These are phyloP conservation scores for Ceratobasidium theobromae DNA, from an alignment of 1,284 basidiomycete genomes.

Conservation along the genomic window DNA sequence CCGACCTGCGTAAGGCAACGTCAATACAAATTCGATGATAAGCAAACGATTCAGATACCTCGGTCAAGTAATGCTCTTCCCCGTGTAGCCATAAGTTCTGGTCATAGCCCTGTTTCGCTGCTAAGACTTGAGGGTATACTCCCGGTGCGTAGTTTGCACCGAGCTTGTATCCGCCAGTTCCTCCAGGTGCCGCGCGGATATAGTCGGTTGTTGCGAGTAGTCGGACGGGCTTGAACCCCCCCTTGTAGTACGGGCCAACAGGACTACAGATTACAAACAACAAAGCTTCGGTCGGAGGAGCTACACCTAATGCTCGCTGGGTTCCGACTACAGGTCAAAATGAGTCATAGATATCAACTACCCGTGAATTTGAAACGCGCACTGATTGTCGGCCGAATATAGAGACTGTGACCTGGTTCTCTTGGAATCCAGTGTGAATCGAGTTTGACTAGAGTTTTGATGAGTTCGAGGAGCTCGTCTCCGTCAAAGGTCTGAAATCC, in stretches of 20 bases:
- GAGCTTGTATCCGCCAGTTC: slow-evolving; percentile 90
- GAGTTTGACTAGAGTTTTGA: slow-evolving; percentile 84
- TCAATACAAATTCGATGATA: neutral
- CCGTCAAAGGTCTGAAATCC: slow-evolving; percentile 72
- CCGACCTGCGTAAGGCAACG: slow-evolving; percentile 60
- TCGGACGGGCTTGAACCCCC: slow-evolving; percentile 94
- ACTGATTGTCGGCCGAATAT: slow-evolving; percentile 83
- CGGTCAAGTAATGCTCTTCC: slow-evolving; percentile 82
- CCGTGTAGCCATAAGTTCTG: slow-evolving; percentile 97
- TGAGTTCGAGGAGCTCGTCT: slow-evolving; percentile 74
- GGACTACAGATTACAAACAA: slow-evolving; percentile 94
- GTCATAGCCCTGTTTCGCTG: slow-evolving; percentile 81
- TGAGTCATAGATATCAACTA: neutral
- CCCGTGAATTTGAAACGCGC: slow-evolving; percentile 39
- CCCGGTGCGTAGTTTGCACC: slow-evolving; percentile 91
- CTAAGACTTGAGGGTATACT: slow-evolving; percentile 84
- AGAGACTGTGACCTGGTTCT: slow-evolving; percentile 87
- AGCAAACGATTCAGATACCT: slow-evolving; percentile 46
- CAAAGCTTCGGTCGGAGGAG: slow-evolving; percentile 84
- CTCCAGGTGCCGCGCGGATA: slow-evolving; percentile 87
- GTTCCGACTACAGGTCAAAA: slow-evolving; percentile 75
- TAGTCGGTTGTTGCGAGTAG: slow-evolving; percentile 90
- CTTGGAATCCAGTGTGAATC: slow-evolving; percentile 94
- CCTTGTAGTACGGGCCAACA: slow-evolving; percentile 92
- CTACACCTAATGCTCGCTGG: slow-evolving; percentile 84